Evolutionary conservation across 73 alveolate species (phyloP).

Genomic region (Blepharisma stoltei): DNA sequence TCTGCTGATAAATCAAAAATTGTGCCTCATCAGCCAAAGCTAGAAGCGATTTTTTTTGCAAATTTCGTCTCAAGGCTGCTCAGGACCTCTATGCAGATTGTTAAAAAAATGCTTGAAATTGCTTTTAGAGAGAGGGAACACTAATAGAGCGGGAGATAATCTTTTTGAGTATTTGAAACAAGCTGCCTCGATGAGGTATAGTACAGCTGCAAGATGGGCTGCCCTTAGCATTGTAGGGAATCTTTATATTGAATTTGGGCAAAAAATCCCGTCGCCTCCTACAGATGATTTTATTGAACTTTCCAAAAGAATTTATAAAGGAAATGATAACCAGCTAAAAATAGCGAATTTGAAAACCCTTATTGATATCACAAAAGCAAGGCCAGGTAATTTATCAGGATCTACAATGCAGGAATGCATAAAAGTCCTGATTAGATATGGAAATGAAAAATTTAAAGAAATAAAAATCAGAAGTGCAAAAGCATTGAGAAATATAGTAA

Average conservation of each 20-base stretch:
- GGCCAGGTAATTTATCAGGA: too few relatives aligned
- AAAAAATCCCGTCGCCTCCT: too few relatives aligned
- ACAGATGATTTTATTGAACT: too few relatives aligned
- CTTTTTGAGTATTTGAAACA: too few relatives aligned
- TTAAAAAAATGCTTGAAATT: background rate
- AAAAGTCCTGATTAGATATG: background rate
- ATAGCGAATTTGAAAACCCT: too few relatives aligned
- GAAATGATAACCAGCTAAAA: too few relatives aligned
- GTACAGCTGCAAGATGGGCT: too few relatives aligned
- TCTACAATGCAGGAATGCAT: background rate
- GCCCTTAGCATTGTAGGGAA: too few relatives aligned
- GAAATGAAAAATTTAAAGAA: background rate
- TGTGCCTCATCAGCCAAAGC: background rate
- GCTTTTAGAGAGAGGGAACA: background rate
- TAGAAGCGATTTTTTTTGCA: background rate
- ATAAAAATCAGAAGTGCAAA: background rate
- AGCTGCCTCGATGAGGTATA: too few relatives aligned
- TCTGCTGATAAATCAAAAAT: background rate
- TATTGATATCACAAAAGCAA: too few relatives aligned
- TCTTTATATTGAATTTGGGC: too few relatives aligned
- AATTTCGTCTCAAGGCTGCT: slow-evolving; percentile 1
- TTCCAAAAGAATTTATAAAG: too few relatives aligned
- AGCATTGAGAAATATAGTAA: background rate
- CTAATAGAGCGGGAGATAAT: background rate
- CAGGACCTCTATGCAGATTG: slow-evolving; percentile 4